These are phyloP conservation scores for Fusarium sp. DNA, from an alignment of 2,329 filamentous ascomycete species.

Conservation along the genomic window DNA sequence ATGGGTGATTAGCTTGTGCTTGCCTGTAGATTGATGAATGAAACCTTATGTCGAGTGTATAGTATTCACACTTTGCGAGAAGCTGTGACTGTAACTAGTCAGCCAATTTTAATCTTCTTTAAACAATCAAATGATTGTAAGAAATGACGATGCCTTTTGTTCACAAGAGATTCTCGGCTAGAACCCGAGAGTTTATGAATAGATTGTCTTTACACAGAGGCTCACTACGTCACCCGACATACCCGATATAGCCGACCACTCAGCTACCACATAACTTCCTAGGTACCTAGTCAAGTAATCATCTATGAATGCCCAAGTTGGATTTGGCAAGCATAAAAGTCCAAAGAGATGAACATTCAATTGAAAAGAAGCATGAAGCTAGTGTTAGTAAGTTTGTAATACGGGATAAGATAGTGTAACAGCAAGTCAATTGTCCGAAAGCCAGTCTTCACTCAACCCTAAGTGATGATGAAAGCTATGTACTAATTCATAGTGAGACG, in stretches of 20 bases:
- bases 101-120: neutral
- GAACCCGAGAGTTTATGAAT: slow-evolving; percentile 7
- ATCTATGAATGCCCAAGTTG: no score
- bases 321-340: no score
- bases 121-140: no score
- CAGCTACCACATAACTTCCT: neutral
- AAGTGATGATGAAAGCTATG: neutral
- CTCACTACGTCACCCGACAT: slow-evolving; percentile 4
- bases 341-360: neutral
- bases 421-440: neutral
- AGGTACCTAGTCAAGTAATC: no score
- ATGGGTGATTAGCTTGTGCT: neutral
- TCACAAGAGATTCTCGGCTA: neutral
- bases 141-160: neutral
- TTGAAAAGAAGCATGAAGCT: neutral
- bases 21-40: neutral
- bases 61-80: neutral
- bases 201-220: neutral
- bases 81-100: neutral
- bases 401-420: neutral
- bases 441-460: neutral
- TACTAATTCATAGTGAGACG: no score
- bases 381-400: neutral
- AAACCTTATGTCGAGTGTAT: neutral
- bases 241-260: slow-evolving; percentile 26